Conservation (phyloP, 768 basidiomycete genomes). For the Exsudoporus frostii region DNA sequence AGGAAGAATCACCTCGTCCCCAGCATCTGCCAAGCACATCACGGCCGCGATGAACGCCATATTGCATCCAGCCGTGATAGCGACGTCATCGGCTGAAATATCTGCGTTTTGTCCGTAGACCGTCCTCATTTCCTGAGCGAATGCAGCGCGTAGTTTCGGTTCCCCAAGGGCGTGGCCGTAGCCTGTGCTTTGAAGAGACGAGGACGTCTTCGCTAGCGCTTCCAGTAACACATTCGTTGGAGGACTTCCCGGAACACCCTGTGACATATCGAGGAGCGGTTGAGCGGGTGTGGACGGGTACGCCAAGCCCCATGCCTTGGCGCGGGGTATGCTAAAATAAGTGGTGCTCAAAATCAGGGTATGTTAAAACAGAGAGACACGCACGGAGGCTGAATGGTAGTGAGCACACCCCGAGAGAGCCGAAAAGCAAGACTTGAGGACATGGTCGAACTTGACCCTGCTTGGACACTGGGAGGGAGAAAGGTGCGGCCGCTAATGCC, state of each 20-base stretch:
- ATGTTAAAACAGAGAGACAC: slow-evolving; percentile 5
- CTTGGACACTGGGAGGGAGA: not conserved
- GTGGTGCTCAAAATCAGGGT: not conserved
- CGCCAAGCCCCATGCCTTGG: slow-evolving; percentile 51
- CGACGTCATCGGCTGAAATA: slow-evolving; percentile 54
- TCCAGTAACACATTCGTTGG: slow-evolving; percentile 53
- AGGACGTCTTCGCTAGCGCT: slow-evolving; percentile 43
- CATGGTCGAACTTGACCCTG: no score
- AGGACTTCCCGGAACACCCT: slow-evolving; percentile 68
- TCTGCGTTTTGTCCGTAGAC: slow-evolving; percentile 53
- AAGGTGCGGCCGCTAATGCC: not conserved
- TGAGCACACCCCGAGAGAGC: slow-evolving; percentile 40
- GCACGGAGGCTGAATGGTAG: slow-evolving; percentile 48
- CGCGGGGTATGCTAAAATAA: slow-evolving; percentile 48
- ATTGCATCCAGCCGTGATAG: slow-evolving; percentile 69
- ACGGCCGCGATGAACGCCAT: slow-evolving; percentile 62
- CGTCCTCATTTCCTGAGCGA: slow-evolving; percentile 58
- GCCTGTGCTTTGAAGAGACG: slow-evolving; percentile 44
- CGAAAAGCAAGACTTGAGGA: slow-evolving; percentile 23
- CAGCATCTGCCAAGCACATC: slow-evolving; percentile 64
- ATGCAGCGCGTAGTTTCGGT: slow-evolving; percentile 42
- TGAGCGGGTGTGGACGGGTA: slow-evolving; percentile 41
- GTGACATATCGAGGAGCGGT: slow-evolving; percentile 69
- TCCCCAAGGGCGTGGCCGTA: slow-evolving; percentile 66
- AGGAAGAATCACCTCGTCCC: slow-evolving; percentile 71